Conservation (phyloP, 2,329 filamentous ascomycete genomes). For the Niveomyces coronatus region DNA sequence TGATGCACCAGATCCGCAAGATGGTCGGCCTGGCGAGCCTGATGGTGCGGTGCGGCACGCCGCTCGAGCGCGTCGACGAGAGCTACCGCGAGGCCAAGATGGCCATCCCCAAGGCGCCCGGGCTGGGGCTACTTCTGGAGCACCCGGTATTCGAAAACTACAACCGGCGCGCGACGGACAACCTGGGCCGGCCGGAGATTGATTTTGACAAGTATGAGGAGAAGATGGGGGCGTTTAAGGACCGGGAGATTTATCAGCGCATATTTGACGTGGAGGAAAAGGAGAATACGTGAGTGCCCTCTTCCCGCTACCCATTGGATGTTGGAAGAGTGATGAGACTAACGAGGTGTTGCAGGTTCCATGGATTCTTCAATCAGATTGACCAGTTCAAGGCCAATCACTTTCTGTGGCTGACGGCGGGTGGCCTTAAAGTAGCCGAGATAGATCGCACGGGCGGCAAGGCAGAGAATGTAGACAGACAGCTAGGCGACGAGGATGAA, state of each 20-base stretch:
- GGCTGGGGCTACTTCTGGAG: slow-evolving; percentile 79
- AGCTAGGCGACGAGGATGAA: slow-evolving; percentile 43
- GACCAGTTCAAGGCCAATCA: slow-evolving; percentile 62
- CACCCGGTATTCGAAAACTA: slow-evolving; percentile 85
- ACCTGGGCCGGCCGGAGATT: slow-evolving; percentile 56
- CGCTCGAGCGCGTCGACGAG: slow-evolving; percentile 58
- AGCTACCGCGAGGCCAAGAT: slow-evolving; percentile 65
- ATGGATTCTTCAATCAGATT: slow-evolving; percentile 69
- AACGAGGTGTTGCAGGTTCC: slow-evolving; percentile 44
- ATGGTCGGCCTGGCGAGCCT: slow-evolving; percentile 93
- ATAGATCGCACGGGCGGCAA: slow-evolving; percentile 25
- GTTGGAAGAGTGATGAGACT: neutral
- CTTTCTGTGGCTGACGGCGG: slow-evolving; percentile 66
- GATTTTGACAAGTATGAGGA: slow-evolving; percentile 70
- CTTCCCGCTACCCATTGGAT: too few species aligned
- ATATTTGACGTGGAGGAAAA: slow-evolving; percentile 87
- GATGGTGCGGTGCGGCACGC: slow-evolving; percentile 73
- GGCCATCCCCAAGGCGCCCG: slow-evolving; percentile 88
- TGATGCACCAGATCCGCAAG: slow-evolving; percentile 99
- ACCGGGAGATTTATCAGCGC: slow-evolving; percentile 79
- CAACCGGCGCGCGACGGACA: slow-evolving; percentile 60
- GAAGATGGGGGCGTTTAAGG: slow-evolving; percentile 81
- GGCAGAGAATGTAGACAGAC: slow-evolving; percentile 33
- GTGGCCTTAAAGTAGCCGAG: slow-evolving; percentile 52
- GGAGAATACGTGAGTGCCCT: slow-evolving; percentile 77